A percentile compares a stretch with the other conserved stretches of the same genome.
These are phyloP conservation scores for Choricystis sp. DNA, from an alignment of 139 green algal genomes.

Conservation along the genomic window DNA sequence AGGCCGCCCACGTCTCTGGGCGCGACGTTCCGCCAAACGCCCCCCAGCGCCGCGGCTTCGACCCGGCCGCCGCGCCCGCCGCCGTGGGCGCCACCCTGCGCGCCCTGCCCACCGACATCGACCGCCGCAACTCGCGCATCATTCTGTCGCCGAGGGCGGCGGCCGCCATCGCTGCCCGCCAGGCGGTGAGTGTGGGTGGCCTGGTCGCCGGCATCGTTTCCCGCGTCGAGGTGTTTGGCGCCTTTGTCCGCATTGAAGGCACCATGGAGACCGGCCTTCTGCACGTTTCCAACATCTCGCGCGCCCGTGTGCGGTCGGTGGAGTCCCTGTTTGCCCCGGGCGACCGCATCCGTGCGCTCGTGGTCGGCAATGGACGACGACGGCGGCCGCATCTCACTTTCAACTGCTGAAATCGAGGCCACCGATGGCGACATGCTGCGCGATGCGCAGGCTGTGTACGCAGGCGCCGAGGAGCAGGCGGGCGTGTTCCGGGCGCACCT, in stretches of 20 bases:
- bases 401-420: slow-evolving; percentile 38
- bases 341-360: slow-evolving; percentile 27
- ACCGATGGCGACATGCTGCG: slow-evolving; percentile 31
- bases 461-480: neutral
- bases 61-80: neutral
- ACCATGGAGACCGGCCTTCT: slow-evolving; percentile 28
- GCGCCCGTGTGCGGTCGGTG: slow-evolving; percentile 10
- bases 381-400: slow-evolving; percentile 28
- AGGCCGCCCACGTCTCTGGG: slow-evolving; percentile 1
- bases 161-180: too few species aligned
- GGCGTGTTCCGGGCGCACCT: neutral
- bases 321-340: slow-evolving; percentile 25
- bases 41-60: neutral
- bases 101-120: neutral
- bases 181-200: slow-evolving; percentile 6
- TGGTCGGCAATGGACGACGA: slow-evolving; percentile 38
- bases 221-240: slow-evolving; percentile 29
- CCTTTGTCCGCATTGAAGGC: slow-evolving; percentile 32
- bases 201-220: slow-evolving; percentile 27
- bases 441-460: slow-evolving; percentile 22
- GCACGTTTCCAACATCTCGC: slow-evolving; percentile 43
- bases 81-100: neutral
- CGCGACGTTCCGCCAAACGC: neutral
- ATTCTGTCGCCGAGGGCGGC: neutral
- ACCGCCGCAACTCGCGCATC: neutral